phyloP scores from a whole-genome alignment of 148 eudicot species.

The Arctostaphylos glauca region DNA sequence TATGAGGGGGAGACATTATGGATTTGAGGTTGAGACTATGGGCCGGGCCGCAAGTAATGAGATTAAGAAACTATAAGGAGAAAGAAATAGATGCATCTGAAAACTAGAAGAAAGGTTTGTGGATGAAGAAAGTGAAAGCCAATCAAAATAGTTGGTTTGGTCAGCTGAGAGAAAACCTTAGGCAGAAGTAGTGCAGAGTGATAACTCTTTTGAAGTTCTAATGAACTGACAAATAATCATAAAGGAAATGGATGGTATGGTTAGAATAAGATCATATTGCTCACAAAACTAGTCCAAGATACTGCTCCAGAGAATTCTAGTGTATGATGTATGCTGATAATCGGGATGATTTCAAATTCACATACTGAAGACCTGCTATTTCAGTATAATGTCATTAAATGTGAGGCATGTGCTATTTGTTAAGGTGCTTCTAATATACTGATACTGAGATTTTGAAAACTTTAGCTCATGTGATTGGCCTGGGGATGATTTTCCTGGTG shows the following conservation, averaged over 20 bases:
- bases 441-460: neutral
- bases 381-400: neutral
- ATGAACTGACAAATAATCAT: neutral
- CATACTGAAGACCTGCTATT: neutral
- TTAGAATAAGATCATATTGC: neutral
- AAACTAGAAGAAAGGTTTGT: neutral
- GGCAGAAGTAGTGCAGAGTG: neutral
- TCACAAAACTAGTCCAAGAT: neutral
- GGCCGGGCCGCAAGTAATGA: neutral
- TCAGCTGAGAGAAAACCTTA: neutral
- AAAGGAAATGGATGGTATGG: neutral
- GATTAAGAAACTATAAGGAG: neutral
- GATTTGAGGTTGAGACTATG: neutral
- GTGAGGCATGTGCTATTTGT: slow-evolving; percentile 6
- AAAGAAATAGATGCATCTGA: neutral
- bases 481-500: neutral
- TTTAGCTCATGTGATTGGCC: neutral
- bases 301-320: neutral
- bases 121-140: neutral
- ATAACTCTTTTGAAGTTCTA: neutral
- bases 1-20: neutral
- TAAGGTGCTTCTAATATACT: neutral
- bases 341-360: neutral
- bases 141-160: neutral
- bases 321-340: neutral